phyloP scores from a whole-genome alignment of 176 grass and related monocot species.

The Carex parvula region DNA sequence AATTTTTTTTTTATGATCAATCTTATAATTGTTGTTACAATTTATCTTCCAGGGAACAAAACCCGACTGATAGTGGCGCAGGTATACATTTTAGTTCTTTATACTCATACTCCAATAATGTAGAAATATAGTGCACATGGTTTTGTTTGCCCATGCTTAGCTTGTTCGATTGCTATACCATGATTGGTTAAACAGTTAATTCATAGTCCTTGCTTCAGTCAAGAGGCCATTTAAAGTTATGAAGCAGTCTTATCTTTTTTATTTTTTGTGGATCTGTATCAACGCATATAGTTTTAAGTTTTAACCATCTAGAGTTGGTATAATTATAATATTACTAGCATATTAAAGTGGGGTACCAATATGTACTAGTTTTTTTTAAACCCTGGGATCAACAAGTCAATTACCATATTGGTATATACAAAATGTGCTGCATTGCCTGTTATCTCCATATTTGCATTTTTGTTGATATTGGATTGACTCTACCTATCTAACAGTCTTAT shows the following conservation, averaged over 20 bases:
- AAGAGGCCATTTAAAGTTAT: neutral
- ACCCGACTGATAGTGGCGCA: conserved; percentile 47
- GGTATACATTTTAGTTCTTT: conserved; percentile 36
- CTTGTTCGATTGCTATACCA: neutral
- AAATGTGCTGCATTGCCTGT: neutral
- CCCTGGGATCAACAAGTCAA: neutral
- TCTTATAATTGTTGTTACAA: conserved; percentile 26
- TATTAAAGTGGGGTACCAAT: neutral
- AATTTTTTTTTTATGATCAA: neutral
- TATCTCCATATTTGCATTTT: neutral
- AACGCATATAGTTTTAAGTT: neutral
- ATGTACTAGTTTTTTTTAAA: neutral
- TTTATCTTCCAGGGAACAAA: conserved; percentile 54
- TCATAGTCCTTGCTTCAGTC: neutral
- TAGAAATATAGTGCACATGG: neutral
- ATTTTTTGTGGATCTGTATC: neutral
- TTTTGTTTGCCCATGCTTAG: neutral
- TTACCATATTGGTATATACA: neutral
- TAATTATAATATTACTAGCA: conserved; percentile 1
- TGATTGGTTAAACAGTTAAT: neutral
- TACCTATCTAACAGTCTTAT: neutral
- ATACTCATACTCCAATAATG: neutral
- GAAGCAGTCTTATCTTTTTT: neutral
- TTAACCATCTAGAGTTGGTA: neutral
- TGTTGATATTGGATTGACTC: neutral